phyloP scores from a whole-genome alignment of 2,329 filamentous ascomycete species.

The Elsinoe australis region DNA sequence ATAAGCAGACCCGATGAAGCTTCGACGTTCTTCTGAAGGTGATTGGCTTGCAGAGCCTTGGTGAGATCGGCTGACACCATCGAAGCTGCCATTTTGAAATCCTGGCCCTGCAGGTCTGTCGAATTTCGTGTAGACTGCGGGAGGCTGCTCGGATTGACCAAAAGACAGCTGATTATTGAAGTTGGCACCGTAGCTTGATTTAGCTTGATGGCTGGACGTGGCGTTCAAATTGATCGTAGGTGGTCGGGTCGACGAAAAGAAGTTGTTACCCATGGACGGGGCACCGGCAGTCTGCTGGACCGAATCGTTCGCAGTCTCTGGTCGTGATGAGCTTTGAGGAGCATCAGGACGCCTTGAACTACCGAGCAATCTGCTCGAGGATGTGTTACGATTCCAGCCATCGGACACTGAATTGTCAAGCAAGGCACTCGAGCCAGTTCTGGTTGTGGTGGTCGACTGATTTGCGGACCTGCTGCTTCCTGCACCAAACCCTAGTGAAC shows the following conservation, averaged over 20 bases:
- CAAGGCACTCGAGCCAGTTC: slow-evolving; percentile 11
- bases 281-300: neutral
- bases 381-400: slow-evolving; percentile 1
- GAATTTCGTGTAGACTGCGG: slow-evolving; percentile 31
- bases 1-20: slow-evolving; percentile 29
- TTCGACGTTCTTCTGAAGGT: slow-evolving; percentile 20
- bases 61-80: slow-evolving; percentile 8
- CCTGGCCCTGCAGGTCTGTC: slow-evolving; percentile 22
- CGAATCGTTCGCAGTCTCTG: slow-evolving; percentile 2
- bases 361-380: neutral
- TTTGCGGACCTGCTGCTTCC: neutral
- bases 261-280: neutral
- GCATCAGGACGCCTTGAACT: neutral
- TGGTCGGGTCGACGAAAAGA: slow-evolving; percentile 19
- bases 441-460: neutral
- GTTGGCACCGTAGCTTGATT: slow-evolving; percentile 22
- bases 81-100: neutral
- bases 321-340: neutral
- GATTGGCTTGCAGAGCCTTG: slow-evolving; percentile 17
- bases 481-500: neutral
- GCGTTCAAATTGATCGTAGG: slow-evolving; percentile 25
- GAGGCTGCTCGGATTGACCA: slow-evolving; percentile 24
- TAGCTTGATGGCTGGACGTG: slow-evolving; percentile 20
- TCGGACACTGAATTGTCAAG: slow-evolving; percentile 15
- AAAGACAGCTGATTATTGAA: slow-evolving; percentile 22